Evolutionary conservation across 768 basidiomycete genomes (phyloP), one percentile per base, ranked within the genome.

Genomic region (Tricholoma matsutake): DNA sequence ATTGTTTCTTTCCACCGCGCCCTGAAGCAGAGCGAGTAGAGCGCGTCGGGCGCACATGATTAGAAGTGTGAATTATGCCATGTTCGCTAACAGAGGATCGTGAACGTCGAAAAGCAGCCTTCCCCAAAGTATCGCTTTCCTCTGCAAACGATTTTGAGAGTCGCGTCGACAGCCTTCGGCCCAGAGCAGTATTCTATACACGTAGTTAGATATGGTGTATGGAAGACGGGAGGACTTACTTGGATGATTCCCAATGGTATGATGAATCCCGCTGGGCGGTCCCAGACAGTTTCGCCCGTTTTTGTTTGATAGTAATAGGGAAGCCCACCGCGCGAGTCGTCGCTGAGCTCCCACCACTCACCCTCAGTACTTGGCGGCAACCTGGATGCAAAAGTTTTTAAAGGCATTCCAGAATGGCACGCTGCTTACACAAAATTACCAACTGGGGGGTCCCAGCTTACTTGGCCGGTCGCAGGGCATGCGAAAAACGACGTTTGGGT

Each of bases 261-360:
- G 31, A 98, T 89, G 71, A 97, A 95, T 34, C 87, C 91, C 22
- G 81, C 74, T 13, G 95, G 95, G n/a, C 89, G 83, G 61, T 92
- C 92, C 95, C 95, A 98, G 35, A 92, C 89, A 1, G 95, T 96
- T 67, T 92, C 89, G 1, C 89, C 88, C 1, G 92, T 88, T 73
- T 93, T 89, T 9, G 94, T 97, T 68, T 96, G 94, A 75, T 96
- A 96, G 75, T 94, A 98, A 72, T 98, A 98, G 3, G 91, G 86
- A 59, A 94, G 78, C 31, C 92, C 92, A 49, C 87, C 89, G 56
- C 92, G 82, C 49, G 87, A 84, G 37, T 93, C 90, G 71, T 98
- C 95, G 49, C 80, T 80, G 61, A 97, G 82, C 73, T 97, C 95
- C 95, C 95, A 98, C 94, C 95, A 97, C 71, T 96, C 94, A 43